Evolutionary conservation across 352 stramenopile genomes (phyloP).

Genomic region (Globisporangium abappressorium): DNA sequence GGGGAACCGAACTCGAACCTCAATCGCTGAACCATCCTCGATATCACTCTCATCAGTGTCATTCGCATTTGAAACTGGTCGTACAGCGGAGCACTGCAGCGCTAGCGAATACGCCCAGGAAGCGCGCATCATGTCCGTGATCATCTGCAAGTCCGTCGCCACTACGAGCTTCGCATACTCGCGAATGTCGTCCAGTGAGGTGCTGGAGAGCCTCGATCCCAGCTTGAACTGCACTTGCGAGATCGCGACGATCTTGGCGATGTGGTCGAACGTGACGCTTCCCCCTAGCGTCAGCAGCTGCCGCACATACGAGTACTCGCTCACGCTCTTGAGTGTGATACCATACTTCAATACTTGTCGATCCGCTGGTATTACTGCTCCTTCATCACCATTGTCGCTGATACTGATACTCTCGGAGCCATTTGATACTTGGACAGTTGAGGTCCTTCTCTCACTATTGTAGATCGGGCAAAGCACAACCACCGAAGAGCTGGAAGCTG

Average conservation of each 20-base stretch:
- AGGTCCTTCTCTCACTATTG: neutral
- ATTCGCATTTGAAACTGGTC: too few relatives aligned
- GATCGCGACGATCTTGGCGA: neutral
- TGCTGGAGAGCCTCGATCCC: neutral
- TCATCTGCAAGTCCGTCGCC: slow-evolving; percentile 17
- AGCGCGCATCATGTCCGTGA: slow-evolving; percentile 19
- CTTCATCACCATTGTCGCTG: neutral
- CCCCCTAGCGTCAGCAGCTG: neutral
- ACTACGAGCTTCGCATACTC: slow-evolving; percentile 21
- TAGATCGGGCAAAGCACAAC: neutral
- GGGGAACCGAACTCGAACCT: slow-evolving; percentile 27
- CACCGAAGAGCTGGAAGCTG: neutral
- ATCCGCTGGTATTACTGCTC: neutral
- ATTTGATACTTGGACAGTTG: neutral
- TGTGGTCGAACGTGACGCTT: neutral
- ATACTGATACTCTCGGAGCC: neutral
- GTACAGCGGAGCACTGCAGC: slow-evolving; percentile 10
- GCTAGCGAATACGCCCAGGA: slow-evolving; percentile 23
- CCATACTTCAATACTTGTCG: neutral
- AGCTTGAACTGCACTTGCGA: neutral
- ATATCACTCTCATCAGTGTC: neutral
- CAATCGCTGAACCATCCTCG: slow-evolving; percentile 11
- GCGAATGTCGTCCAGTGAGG: neutral
- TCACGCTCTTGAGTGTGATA: neutral
- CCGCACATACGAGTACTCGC: neutral